phyloP scores from a whole-genome alignment of 202 grass and related monocot species.

The Alloteropsis angusta region DNA sequence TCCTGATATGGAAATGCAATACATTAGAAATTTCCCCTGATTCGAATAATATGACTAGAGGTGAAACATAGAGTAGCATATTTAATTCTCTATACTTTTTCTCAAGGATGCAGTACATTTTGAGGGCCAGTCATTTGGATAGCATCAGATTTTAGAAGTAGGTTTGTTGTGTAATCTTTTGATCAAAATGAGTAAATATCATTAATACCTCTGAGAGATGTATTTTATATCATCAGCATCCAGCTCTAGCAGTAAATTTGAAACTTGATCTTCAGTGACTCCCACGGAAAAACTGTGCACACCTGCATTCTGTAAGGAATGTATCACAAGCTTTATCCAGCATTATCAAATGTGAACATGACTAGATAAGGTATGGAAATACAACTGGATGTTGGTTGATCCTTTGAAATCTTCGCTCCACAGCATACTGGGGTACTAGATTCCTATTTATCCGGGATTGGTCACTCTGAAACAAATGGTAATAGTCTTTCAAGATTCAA shows the following conservation, averaged over 20 bases:
- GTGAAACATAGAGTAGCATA: not conserved
- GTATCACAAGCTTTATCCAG: conserved; percentile 24
- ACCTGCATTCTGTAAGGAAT: conserved; percentile 51
- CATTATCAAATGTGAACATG: conserved; percentile 1
- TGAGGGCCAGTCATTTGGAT: not conserved
- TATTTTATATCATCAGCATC: conserved; percentile 81
- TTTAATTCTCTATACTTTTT: not conserved
- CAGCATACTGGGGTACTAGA: conserved; percentile 48
- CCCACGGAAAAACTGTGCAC: conserved; percentile 71
- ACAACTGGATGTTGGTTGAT: conserved; percentile 89
- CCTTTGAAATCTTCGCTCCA: conserved; percentile 58
- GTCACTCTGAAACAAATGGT: conserved; percentile 45
- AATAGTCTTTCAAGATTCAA: conserved; percentile 16
- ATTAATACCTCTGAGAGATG: conserved; percentile 57
- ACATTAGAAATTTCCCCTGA: not conserved
- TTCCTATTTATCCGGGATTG: conserved; percentile 41
- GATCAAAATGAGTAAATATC: conserved; percentile 3
- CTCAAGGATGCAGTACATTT: not conserved
- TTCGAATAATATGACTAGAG: not conserved
- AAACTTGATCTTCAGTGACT: conserved; percentile 52
- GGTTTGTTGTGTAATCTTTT: not conserved
- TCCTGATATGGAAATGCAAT: conserved; percentile 42
- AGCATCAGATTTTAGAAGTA: not conserved
- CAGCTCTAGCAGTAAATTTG: conserved; percentile 75
- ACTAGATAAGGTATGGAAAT: conserved; percentile 12